These are phyloP conservation scores for Cyanidium caldarium DNA, from an alignment of 23 red algal genomes.

Conservation along the genomic window DNA sequence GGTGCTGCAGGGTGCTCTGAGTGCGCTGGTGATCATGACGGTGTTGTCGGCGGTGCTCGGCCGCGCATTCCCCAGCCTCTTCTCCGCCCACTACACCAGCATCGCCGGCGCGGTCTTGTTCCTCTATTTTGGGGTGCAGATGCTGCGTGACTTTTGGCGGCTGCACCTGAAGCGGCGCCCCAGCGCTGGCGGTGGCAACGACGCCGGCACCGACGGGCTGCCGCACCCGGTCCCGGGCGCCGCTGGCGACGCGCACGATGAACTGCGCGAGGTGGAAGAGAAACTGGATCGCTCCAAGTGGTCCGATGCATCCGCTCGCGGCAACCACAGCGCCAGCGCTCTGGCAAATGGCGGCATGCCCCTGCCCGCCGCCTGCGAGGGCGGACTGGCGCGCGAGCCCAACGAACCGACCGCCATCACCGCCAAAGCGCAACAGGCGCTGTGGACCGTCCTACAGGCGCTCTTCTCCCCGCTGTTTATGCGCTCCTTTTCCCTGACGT, in stretches of 20 bases:
- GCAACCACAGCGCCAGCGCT: too few relatives aligned
- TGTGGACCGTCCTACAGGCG: background rate
- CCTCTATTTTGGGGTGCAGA: constrained; percentile 69
- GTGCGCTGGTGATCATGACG: constrained; percentile 15
- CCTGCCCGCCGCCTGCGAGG: background rate
- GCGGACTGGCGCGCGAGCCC: background rate
- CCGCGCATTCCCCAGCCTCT: constrained; percentile 68
- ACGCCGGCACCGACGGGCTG: background rate
- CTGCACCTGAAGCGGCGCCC: constrained; percentile 15
- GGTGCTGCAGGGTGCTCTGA: constrained; percentile 14
- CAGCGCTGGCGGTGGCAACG: background rate
- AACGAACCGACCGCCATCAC: background rate
- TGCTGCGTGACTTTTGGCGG: constrained; percentile 73
- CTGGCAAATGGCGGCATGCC: background rate
- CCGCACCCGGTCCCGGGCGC: background rate
- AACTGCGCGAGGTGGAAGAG: background rate
- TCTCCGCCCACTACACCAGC: constrained; percentile 53
- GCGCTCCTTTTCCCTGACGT: constrained; percentile 70
- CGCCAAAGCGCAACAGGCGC: background rate
- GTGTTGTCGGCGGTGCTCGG: constrained; percentile 46
- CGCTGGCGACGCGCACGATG: background rate
- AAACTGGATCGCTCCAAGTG: background rate
- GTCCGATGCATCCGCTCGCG: too few relatives aligned
- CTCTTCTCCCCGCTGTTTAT: constrained; percentile 34
- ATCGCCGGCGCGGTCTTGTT: constrained; percentile 76